Base-by-base conservation (phyloP, 2,329 filamentous ascomycete genomes). In the Microcyclospora tardicrescens region DNA sequence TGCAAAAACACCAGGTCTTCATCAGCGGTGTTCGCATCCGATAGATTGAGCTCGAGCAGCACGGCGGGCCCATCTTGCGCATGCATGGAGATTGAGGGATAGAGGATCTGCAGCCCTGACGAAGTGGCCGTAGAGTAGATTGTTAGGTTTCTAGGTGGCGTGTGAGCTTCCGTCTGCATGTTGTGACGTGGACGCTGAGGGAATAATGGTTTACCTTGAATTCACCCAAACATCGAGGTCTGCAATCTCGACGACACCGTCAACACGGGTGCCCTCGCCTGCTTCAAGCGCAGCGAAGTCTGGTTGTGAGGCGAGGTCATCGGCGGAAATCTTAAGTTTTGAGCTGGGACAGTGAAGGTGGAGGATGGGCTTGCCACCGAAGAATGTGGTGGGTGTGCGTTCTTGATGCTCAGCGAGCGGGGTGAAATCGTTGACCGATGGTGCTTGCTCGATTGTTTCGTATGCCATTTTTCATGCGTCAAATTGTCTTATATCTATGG, bases 21-120 rank as follows among this genome's bases (percentile, higher is more conserved):
- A 46, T 81, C 79, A 35, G 79, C 72, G 10, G 58, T 59, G 9
- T 65, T 65, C 34, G 70, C 66, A 40, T 71, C 67, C 31, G 74
- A 71, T 46, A 81, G 69, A 43, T 79, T 75, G 28, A 84, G 66
- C 55, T 82, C 78, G 65, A 83, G 75, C 61, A 80, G 79, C 12
- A 84, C 67, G 5, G 64, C 66, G 38, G 54, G 50, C 40, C 75
- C 73, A 60, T 84, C 79, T 50, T 81, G 73, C 0, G 81, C 83
- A 56, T 86, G 82, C 12, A 87, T 76, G 15, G 77, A 77, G 56
- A 89, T 82, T 43, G 74, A 66, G 2, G 78, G 81, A 59, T 86
- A 89, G 0, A 80, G 75, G 47, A 87, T 81, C 31, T 75, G 69
- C 33, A 84, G 61, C 45, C 82, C 83, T 13, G 63, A 69, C 28